Percentiles rank a stretch among this genome's conserved stretches.
phyloP scores from a whole-genome alignment of 2,329 filamentous ascomycete species.

The Lecanicillium sp. region DNA sequence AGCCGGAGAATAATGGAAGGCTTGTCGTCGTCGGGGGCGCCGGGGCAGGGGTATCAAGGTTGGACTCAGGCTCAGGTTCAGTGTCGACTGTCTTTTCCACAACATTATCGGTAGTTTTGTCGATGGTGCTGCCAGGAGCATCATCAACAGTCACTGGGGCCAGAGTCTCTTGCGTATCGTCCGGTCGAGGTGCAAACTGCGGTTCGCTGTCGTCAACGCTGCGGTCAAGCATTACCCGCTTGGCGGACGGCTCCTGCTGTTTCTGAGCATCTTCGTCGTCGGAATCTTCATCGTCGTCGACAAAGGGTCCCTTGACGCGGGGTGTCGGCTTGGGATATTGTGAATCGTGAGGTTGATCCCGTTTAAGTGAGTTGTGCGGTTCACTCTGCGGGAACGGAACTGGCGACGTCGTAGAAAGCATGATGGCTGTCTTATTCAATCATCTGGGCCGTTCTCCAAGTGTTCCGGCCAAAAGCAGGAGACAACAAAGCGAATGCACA shows the following conservation, averaged over 20 bases:
- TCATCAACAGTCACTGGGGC: too few species aligned
- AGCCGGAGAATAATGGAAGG: constrained; percentile 18
- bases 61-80: too few species aligned
- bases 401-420: constrained; percentile 55
- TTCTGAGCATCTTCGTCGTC: constrained; percentile 16
- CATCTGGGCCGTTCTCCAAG: background rate
- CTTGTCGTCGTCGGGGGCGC: constrained; percentile 3
- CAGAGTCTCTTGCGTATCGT: background rate
- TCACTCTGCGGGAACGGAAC: constrained; percentile 47
- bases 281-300: constrained; percentile 30
- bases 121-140: too few species aligned
- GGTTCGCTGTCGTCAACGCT: constrained; percentile 3
- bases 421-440: constrained; percentile 22
- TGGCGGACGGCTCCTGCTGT: constrained; percentile 8
- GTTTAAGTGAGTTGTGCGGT: constrained; percentile 25
- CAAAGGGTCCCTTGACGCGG: constrained; percentile 28
- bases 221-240: constrained; percentile 12
- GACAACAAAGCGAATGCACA: too few species aligned
- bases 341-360: constrained; percentile 24
- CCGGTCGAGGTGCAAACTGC: constrained; percentile 1
- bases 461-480: too few species aligned
- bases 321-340: constrained; percentile 21
- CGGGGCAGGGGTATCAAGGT: too few species aligned
- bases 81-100: too few species aligned
- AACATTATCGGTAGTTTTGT: too few species aligned